Conservation (phyloP, 345 rosid genomes). For the Aethionema arabicum region DNA sequence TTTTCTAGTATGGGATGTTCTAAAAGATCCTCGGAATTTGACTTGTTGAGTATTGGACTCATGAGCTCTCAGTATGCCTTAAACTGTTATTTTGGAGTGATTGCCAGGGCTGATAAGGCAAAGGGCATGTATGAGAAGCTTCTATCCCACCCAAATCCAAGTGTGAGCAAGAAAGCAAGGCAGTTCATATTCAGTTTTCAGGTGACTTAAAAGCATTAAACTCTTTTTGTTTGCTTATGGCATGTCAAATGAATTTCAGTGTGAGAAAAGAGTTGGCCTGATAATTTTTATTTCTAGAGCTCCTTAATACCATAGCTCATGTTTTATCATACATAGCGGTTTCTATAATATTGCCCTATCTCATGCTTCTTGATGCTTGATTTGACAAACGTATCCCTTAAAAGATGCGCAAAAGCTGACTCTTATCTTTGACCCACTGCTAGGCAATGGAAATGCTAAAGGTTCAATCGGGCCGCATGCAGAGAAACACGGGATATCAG, state of each 20-base stretch:
- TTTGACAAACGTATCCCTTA: constrained; percentile 3
- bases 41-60: constrained; percentile 13
- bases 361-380: neutral
- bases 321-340: constrained; percentile 4
- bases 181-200: constrained; percentile 81
- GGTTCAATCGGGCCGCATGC: constrained; percentile 45
- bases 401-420: neutral
- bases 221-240: neutral
- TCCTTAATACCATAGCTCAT: neutral
- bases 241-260: neutral
- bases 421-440: neutral
- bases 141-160: constrained; percentile 68
- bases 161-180: constrained; percentile 73
- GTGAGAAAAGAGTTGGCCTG: neutral
- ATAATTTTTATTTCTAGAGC: neutral
- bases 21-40: neutral
- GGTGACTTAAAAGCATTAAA: constrained; percentile 45
- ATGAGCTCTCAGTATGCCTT: constrained; percentile 2
- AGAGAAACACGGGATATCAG: constrained; percentile 52
- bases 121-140: constrained; percentile 81
- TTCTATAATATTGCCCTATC: neutral
- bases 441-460: constrained; percentile 93
- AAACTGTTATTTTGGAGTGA: constrained; percentile 9
- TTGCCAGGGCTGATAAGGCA: constrained; percentile 67
- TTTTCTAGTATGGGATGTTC: neutral